Evolutionary conservation across 2,329 filamentous ascomycete genomes (phyloP), one percentile per base, ranked within the genome.

Genomic region (Fusarium newnesense): DNA sequence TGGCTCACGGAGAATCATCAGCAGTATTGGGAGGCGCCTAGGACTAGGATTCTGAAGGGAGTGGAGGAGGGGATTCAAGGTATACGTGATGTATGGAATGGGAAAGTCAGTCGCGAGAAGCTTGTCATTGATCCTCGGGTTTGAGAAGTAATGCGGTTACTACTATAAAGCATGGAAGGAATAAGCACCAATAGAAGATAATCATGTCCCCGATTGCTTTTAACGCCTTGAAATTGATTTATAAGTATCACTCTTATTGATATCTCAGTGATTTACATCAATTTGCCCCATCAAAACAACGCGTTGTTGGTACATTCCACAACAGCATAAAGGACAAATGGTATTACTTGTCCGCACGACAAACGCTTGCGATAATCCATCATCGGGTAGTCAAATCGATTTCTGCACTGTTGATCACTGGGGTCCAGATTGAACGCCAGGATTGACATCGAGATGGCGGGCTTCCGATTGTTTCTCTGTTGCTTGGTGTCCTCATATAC

Each of bases 31-130:
- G 16, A 64, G 12, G 24, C 58, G 1, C 65, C 59, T 1, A 46
- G 65, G 6, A 54, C 46, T 1, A 69, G 18, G 12, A 24, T 59
- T 1, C 5, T 69, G 1, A 42, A 69, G 10, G 65, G 65, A 3
- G 52, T 65, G 4, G 65, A 65, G 2, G 50, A 69, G 21, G 67
- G 65, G 2, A 10, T 69, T 15, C 58, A 64, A 16, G 66, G 65
- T 0, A 47, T 69, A 7, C 58, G 9, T 0, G 58, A 69, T 37
- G 66, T 69, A 9, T 69, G 66, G 64, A n/a, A 44, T 3, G 58
- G 66, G 0, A 69, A 58, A 11, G 34, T 42, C 5, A 69, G 65
- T 4, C 57, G 58, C 0, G 65, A 69, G 21, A 69, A 69, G 11
- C 39, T 69, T 0, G 36, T 69, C 2, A 53, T 69, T 30, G 24